Percentiles rank a stretch among this genome's conserved stretches.
Evolutionary conservation across 257 asterid species (phyloP).

Genomic region (Nicotiana attenuata): DNA sequence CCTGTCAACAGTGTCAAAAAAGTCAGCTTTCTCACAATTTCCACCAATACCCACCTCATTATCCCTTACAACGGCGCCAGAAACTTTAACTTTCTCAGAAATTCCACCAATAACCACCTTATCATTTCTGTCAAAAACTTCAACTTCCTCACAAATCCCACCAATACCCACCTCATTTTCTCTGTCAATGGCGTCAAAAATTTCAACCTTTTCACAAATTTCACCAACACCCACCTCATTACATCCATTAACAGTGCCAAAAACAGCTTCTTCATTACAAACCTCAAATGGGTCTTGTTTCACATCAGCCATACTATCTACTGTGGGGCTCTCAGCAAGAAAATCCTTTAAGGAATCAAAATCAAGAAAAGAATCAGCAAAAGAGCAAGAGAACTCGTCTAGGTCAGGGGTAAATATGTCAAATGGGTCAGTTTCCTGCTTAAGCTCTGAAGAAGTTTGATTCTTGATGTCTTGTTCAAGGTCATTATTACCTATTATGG

Average conservation of each 20-base stretch:
- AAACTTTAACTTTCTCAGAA: neutral
- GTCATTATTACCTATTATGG: conserved; percentile 24
- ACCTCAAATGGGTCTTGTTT: conserved; percentile 12
- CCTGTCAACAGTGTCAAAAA: too few species aligned
- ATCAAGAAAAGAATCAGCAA: conserved; percentile 26
- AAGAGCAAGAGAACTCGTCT: conserved; percentile 31
- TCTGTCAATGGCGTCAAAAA: too few species aligned
- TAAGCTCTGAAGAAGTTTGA: conserved; percentile 22
- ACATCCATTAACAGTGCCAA: neutral
- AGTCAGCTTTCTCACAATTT: too few species aligned
- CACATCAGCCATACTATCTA: conserved; percentile 27
- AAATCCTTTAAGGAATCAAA: conserved; percentile 46
- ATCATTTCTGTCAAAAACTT: too few species aligned
- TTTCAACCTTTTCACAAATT: too few species aligned
- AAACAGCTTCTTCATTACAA: conserved; percentile 14
- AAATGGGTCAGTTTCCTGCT: conserved; percentile 26
- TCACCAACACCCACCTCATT: conserved; percentile 7
- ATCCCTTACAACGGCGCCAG: too few species aligned
- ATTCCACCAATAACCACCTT: neutral
- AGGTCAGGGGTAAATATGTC: conserved; percentile 27
- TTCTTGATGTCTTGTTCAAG: conserved; percentile 21
- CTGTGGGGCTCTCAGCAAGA: conserved; percentile 19
- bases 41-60: too few species aligned
- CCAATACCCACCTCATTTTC: conserved; percentile 1
- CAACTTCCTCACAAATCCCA: neutral